phyloP scores from a whole-genome alignment of 768 basidiomycete genomes.

The Thelephora ganbajun region DNA sequence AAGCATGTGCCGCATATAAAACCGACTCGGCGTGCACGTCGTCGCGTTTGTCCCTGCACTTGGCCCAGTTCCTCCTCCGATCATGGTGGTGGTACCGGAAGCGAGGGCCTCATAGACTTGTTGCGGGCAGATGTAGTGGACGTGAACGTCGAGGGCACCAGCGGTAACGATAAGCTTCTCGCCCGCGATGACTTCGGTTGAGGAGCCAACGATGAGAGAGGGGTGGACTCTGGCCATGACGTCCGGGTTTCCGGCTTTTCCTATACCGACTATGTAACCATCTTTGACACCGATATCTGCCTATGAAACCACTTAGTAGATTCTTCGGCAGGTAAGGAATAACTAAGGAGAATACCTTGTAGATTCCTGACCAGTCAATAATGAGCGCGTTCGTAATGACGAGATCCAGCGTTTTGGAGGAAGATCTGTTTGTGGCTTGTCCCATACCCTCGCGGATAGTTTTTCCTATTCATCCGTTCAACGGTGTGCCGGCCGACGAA shows the following conservation, averaged over 20 bases:
- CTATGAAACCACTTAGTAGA: slow-evolving; percentile 22
- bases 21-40: slow-evolving; percentile 84
- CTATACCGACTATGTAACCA: slow-evolving; percentile 74
- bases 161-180: slow-evolving; percentile 91
- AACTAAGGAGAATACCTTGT: slow-evolving; percentile 44
- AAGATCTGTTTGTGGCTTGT: slow-evolving; percentile 63
- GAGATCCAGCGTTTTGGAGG: slow-evolving; percentile 65
- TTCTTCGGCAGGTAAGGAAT: slow-evolving; percentile 3
- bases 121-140: slow-evolving; percentile 94
- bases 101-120: slow-evolving; percentile 78
- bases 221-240: slow-evolving; percentile 71
- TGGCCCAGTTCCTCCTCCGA: slow-evolving; percentile 95
- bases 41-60: slow-evolving; percentile 84
- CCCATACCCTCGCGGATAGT: slow-evolving; percentile 96
- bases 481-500: neutral
- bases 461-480: slow-evolving; percentile 44
- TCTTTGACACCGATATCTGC: slow-evolving; percentile 89
- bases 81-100: slow-evolving; percentile 80
- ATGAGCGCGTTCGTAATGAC: slow-evolving; percentile 94
- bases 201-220: slow-evolving; percentile 69
- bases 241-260: slow-evolving; percentile 97
- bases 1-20: slow-evolving; percentile 85
- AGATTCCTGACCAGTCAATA: slow-evolving; percentile 90
- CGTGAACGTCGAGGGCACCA: slow-evolving; percentile 82
- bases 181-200: slow-evolving; percentile 91